phyloP scores from a whole-genome alignment of 2,329 filamentous ascomycete genomes.

The Fusarium euwallaceae region DNA sequence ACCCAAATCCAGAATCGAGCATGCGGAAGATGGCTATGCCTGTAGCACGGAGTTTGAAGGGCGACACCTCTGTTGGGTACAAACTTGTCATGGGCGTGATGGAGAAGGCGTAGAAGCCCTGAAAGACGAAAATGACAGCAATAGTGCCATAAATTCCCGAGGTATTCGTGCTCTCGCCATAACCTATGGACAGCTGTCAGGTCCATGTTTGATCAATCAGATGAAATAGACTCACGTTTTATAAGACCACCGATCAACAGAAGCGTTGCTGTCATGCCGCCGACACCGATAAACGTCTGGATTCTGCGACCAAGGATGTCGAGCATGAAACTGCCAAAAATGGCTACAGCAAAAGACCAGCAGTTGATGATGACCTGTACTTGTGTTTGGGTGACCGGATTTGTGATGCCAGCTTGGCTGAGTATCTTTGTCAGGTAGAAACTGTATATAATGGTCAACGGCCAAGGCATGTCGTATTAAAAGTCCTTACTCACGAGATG shows the following conservation, averaged over 20 bases:
- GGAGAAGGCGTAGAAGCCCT: constrained; percentile 50
- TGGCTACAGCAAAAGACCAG: constrained; percentile 49
- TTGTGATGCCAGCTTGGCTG: not conserved
- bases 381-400: constrained; percentile 36
- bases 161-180: constrained; percentile 48
- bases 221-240: constrained; percentile 34
- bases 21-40: constrained; percentile 50
- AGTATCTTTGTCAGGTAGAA: not conserved
- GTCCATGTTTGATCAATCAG: not conserved
- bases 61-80: constrained; percentile 51
- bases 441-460: not conserved
- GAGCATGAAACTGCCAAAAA: constrained; percentile 51
- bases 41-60: constrained; percentile 49
- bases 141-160: constrained; percentile 57
- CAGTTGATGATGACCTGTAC: constrained; percentile 35
- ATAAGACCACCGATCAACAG: constrained; percentile 45
- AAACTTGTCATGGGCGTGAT: constrained; percentile 52
- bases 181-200: not conserved
- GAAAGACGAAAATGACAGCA: constrained; percentile 52
- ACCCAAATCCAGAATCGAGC: constrained; percentile 48
- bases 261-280: constrained; percentile 41
- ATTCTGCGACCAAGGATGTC: constrained; percentile 51
- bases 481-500: not conserved
- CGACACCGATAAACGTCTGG: constrained; percentile 45
- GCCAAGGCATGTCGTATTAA: not conserved